Conservation (phyloP, 2,329 filamentous ascomycete genomes). For the Microcyclosporella mali region DNA sequence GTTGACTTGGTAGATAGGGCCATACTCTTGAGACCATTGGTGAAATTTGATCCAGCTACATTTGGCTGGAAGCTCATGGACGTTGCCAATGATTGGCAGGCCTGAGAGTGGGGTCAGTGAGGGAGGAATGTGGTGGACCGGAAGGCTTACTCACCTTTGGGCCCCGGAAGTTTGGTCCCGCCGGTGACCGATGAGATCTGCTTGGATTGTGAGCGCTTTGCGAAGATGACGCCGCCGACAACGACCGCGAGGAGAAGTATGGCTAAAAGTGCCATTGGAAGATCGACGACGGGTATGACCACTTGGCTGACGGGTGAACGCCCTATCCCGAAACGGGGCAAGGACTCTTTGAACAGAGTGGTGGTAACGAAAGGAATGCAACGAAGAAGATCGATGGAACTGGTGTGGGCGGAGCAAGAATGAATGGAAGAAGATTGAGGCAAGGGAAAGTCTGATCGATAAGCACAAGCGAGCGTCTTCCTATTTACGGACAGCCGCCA, state of each 20-base stretch:
- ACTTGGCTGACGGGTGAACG: no score
- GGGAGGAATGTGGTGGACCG: not conserved
- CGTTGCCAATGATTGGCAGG: conserved; percentile 26
- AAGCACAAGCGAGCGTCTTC: no score
- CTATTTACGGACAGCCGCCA: no score
- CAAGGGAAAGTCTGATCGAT: no score
- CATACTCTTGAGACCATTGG: conserved; percentile 5
- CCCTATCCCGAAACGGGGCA: no score
- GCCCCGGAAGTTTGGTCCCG: conserved; percentile 19
- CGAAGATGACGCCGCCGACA: not conserved
- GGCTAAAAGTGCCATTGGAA: not conserved
- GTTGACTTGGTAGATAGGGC: conserved; percentile 41
- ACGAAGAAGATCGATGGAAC: no score
- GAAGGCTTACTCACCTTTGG: conserved; percentile 15
- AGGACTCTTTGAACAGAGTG: no score
- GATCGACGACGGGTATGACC: no score
- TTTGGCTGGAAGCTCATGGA: conserved; percentile 7
- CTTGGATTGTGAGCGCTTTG: not conserved
- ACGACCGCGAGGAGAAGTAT: not conserved
- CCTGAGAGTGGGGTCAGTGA: conserved; percentile 24
- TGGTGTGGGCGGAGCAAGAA: no score
- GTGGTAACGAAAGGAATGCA: no score
- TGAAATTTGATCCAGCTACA: conserved; percentile 11
- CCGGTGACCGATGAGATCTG: not conserved
- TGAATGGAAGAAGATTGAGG: no score